phyloP scores from a whole-genome alignment of 352 stramenopile genomes.

The Peronosclerospora sorghi region DNA sequence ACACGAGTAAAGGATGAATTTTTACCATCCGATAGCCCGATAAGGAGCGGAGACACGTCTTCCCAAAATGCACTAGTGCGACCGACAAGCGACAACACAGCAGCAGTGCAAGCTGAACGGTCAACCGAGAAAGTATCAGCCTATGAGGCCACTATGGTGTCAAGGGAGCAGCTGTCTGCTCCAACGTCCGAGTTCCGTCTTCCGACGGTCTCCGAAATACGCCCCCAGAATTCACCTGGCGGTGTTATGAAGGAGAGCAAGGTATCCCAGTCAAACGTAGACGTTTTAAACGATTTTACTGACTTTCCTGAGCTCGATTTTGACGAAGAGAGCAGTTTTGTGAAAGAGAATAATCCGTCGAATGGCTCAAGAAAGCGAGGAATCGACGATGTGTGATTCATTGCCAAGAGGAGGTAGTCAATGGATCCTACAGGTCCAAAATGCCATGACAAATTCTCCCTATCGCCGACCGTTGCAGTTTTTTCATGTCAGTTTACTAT shows the following conservation, averaged over 20 bases:
- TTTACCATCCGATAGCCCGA: slow-evolving; percentile 2
- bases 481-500: too few relatives aligned
- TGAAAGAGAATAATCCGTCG: slow-evolving; percentile 53
- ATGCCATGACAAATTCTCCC: too few relatives aligned
- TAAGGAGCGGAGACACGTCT: neutral
- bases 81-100: slow-evolving; percentile 1
- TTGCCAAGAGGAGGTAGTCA: too few relatives aligned
- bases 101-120: neutral
- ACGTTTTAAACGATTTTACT: slow-evolving; percentile 66
- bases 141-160: slow-evolving; percentile 7
- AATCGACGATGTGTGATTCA: slow-evolving; percentile 56
- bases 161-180: slow-evolving; percentile 4
- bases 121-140: neutral
- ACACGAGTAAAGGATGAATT: slow-evolving; percentile 11
- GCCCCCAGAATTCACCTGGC: slow-evolving; percentile 3
- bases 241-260: slow-evolving; percentile 8
- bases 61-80: slow-evolving; percentile 1
- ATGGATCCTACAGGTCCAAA: too few relatives aligned
- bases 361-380: slow-evolving; percentile 48
- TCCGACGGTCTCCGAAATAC: slow-evolving; percentile 8
- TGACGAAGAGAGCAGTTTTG: slow-evolving; percentile 43
- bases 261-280: slow-evolving; percentile 19
- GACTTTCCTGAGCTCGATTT: slow-evolving; percentile 73
- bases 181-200: slow-evolving; percentile 9
- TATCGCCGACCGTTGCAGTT: too few relatives aligned